These are phyloP conservation scores for Anisodus tanguticus DNA, from an alignment of 257 asterid species.

Conservation along the genomic window DNA sequence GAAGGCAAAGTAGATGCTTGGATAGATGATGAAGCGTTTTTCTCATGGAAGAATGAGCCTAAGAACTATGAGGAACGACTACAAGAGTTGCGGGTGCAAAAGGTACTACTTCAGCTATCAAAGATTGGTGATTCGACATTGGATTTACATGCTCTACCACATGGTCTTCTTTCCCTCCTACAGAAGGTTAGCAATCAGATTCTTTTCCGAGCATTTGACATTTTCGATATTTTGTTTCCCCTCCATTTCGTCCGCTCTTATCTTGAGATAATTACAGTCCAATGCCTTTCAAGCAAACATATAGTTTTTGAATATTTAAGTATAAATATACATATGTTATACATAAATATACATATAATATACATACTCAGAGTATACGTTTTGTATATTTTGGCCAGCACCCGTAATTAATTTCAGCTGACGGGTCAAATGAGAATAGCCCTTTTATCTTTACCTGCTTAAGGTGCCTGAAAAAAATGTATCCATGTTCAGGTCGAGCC, in stretches of 20 bases:
- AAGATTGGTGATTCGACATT: constrained; percentile 65
- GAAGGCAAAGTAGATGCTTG: constrained; percentile 62
- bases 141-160: constrained; percentile 80
- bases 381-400: no score
- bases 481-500: constrained; percentile 71
- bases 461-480: neutral
- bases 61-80: constrained; percentile 71
- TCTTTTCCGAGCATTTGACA: neutral
- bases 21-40: constrained; percentile 73
- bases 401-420: no score
- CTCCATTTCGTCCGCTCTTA: neutral
- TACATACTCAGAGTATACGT: no score
- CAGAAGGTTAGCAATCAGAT: constrained; percentile 53
- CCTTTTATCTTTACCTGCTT: neutral
- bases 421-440: no score
- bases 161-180: constrained; percentile 75
- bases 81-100: constrained; percentile 65
- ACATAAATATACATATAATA: no score
- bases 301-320: no score
- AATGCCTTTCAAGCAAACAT: no score
- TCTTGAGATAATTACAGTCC: no score
- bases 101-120: constrained; percentile 65
- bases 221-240: neutral
- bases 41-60: constrained; percentile 72
- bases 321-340: no score